Evolutionary conservation across 2,329 filamentous ascomycete species (phyloP).

Genomic region (Trichoderma sp.): DNA sequence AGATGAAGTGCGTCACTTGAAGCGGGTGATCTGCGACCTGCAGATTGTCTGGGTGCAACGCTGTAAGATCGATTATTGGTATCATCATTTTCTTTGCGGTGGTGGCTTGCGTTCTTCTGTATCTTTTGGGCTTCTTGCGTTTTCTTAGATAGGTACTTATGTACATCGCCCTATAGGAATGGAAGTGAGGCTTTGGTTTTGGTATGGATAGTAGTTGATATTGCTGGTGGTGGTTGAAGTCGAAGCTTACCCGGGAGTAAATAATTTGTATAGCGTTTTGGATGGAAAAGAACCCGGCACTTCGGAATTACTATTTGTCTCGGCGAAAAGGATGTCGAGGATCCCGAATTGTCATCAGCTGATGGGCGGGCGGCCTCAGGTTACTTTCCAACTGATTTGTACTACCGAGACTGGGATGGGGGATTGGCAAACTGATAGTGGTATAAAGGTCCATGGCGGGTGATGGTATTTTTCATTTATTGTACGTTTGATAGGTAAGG

Average conservation of each 20-base stretch:
- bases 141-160: not conserved
- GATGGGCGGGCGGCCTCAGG: not conserved
- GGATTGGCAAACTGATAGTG: not conserved
- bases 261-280: not conserved
- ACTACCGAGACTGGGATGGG: not conserved
- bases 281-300: not conserved
- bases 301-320: not conserved
- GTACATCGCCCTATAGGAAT: not conserved
- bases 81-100: no score
- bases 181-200: not conserved
- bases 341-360: not conserved
- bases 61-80: not conserved
- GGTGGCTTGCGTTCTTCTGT: no score
- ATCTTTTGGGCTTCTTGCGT: no score
- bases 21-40: slow-evolving; percentile 19
- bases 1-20: not conserved
- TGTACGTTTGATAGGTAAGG: no score
- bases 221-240: not conserved
- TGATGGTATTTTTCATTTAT: not conserved
- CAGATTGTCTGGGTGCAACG: not conserved
- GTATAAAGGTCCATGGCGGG: not conserved
- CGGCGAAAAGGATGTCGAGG: not conserved
- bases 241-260: not conserved
- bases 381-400: not conserved
- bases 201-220: no score